Evolutionary conservation across 176 grass and related monocot genomes (phyloP).

Genomic region (Rhynchospora pubera): DNA sequence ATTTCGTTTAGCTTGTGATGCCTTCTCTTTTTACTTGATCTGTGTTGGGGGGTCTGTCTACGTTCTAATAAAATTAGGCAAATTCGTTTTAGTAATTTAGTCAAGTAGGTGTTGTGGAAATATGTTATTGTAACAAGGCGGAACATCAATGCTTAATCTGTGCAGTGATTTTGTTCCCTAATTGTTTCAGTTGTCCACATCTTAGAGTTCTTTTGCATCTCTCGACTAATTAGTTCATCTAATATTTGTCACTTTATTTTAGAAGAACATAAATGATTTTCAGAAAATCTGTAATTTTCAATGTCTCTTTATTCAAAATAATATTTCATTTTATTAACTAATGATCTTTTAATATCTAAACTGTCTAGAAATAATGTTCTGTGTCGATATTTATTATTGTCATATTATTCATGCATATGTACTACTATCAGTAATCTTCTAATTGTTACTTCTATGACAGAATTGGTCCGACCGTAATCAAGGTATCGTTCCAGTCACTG

Average conservation of each 20-base stretch:
- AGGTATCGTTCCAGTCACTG: conserved; percentile 28
- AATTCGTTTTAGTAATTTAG: not conserved
- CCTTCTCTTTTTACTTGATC: not conserved
- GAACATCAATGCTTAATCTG: not conserved
- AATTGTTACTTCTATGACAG: conserved; percentile 4
- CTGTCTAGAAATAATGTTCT: not conserved
- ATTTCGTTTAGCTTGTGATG: not conserved
- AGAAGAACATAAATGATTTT: not conserved
- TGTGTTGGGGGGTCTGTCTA: not conserved
- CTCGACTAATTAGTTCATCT: not conserved
- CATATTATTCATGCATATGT: not conserved
- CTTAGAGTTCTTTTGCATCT: not conserved
- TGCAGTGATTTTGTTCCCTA: not conserved
- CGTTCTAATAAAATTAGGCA: not conserved
- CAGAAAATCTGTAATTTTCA: not conserved
- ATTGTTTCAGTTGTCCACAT: not conserved
- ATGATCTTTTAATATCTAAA: not conserved
- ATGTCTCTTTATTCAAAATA: not conserved
- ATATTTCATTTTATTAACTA: not conserved
- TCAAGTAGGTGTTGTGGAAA: not conserved
- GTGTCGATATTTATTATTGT: not conserved
- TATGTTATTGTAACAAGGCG: not conserved
- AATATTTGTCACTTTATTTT: not conserved
- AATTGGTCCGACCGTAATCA: not conserved
- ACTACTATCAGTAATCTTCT: not conserved